A percentile compares a stretch with the other conserved stretches of the same genome.
These are phyloP conservation scores for Bolboschoenus planiculmis DNA, from an alignment of 176 grass and related monocot species.

Conservation along the genomic window DNA sequence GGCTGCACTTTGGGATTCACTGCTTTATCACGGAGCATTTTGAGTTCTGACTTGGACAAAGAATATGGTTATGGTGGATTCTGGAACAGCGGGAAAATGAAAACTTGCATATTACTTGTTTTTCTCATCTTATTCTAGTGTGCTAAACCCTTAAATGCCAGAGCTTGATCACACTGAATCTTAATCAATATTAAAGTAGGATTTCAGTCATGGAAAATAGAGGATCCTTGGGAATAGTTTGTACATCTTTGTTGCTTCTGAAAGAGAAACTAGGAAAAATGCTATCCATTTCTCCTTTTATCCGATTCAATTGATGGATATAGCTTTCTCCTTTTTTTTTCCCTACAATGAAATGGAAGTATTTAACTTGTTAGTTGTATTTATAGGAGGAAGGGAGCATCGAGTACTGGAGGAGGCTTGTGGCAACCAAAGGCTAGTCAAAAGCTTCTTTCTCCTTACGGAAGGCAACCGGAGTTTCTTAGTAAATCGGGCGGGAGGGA, in stretches of 20 bases:
- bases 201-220: too few relatives aligned
- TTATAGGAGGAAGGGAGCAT: slow-evolving; percentile 8
- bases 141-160: background rate
- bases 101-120: background rate
- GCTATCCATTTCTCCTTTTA: background rate
- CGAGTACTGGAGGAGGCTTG: slow-evolving; percentile 23
- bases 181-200: background rate
- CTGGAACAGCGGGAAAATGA: background rate
- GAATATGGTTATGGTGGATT: background rate
- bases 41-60: background rate
- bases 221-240: background rate
- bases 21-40: slow-evolving; percentile 1
- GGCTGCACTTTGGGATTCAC: background rate
- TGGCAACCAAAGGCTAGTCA: slow-evolving; percentile 35
- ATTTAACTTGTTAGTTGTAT: background rate
- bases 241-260: background rate
- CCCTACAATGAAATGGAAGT: background rate
- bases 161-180: background rate
- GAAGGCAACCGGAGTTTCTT: slow-evolving; percentile 55
- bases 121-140: background rate
- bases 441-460: slow-evolving; percentile 28
- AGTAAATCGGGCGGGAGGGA: slow-evolving; percentile 37
- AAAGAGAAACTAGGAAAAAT: background rate
- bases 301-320: background rate
- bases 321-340: background rate